Percentiles rank a stretch among this genome's conserved stretches.
phyloP scores from a whole-genome alignment of 2,329 filamentous ascomycete species.

The Trichophaea hybrida region DNA sequence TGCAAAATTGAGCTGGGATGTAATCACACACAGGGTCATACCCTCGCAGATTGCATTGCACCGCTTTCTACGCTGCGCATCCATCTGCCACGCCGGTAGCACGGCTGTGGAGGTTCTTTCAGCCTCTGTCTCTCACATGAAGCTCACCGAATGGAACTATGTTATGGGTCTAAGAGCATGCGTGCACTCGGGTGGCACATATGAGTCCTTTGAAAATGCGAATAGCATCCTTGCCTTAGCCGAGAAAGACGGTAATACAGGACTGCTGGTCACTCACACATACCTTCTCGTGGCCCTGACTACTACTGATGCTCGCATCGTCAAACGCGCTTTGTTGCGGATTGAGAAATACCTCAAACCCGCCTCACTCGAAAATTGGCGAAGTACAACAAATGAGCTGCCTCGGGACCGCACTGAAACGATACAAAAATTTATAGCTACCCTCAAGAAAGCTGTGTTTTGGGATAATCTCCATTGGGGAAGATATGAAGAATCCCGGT shows the following conservation, averaged over 20 bases:
- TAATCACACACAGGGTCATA: slow-evolving; percentile 48
- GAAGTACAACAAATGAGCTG: neutral
- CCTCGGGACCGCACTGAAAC: neutral
- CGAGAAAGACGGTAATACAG: neutral
- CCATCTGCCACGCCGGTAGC: neutral
- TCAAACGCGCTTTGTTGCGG: neutral
- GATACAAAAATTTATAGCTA: neutral
- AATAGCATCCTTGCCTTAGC: neutral
- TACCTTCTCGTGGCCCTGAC: neutral
- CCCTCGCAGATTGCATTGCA: slow-evolving; percentile 37
- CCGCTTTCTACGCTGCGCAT: neutral
- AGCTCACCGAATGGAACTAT: neutral
- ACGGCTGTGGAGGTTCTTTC: neutral
- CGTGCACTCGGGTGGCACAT: neutral
- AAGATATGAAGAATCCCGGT: neutral
- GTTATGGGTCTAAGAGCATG: neutral
- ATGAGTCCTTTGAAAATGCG: neutral
- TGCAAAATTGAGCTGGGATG: slow-evolving; percentile 66
- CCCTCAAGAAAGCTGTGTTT: neutral
- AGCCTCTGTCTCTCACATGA: neutral
- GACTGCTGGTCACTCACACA: neutral
- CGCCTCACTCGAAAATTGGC: neutral
- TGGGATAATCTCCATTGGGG: neutral
- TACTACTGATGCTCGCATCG: neutral
- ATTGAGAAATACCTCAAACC: neutral